Conservation (phyloP, 805 yeast species). For the Priceomyces medius region DNA sequence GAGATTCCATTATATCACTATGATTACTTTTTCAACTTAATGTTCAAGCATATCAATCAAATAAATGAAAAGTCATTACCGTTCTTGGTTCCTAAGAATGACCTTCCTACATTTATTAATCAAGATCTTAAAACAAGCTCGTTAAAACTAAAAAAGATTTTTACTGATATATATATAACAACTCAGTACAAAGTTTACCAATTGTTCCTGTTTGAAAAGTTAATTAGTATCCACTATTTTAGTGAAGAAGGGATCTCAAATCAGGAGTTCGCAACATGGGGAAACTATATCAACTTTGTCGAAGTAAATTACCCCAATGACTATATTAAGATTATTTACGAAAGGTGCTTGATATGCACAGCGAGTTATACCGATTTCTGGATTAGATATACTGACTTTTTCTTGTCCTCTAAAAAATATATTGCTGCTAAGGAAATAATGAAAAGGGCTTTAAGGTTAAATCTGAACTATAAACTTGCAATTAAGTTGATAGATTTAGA, state of each 20-base stretch:
- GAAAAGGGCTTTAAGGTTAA: conserved; percentile 30
- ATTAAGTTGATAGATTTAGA: conserved; percentile 46
- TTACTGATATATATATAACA: conserved; percentile 53
- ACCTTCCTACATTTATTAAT: conserved; percentile 12
- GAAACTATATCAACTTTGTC: conserved; percentile 52
- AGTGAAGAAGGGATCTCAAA: conserved; percentile 30
- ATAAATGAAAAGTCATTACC: conserved; percentile 13
- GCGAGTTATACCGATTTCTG: conserved; percentile 49
- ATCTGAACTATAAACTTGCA: conserved; percentile 29
- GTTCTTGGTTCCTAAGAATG: conserved; percentile 18
- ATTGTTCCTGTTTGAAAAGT: conserved; percentile 49
- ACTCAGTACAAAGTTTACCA: conserved; percentile 54
- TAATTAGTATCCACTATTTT: conserved; percentile 37
- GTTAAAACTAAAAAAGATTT: conserved; percentile 44
- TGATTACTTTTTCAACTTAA: conserved; percentile 43
- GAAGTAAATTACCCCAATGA: conserved; percentile 38
- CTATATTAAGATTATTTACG: conserved; percentile 37
- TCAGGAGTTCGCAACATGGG: conserved; percentile 60
- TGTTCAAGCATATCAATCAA: conserved; percentile 29
- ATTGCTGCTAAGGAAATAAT: conserved; percentile 40
- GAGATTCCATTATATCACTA: conserved; percentile 60
- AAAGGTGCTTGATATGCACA: conserved; percentile 48
- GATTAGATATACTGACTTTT: conserved; percentile 49
- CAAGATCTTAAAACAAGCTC: conserved; percentile 27
- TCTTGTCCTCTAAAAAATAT: conserved; percentile 25